Base-by-base conservation (phyloP, 2,329 filamentous ascomycete genomes). In the Apiospora sp. region DNA sequence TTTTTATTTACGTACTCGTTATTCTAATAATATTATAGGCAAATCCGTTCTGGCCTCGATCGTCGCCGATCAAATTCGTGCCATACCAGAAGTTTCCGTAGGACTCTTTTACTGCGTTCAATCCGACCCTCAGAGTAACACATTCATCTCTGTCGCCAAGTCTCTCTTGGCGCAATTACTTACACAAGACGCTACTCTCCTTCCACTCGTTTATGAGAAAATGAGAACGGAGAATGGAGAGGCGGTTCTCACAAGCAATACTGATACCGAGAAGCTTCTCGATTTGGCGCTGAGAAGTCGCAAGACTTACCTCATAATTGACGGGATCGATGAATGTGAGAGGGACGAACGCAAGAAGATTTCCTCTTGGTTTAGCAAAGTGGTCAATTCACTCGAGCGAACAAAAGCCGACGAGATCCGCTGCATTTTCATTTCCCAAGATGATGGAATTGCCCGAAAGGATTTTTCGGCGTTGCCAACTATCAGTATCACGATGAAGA, bases 321-420 rank as follows among this genome's bases (percentile, higher is more conserved):
- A 58, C 13, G 51, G 51, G 24, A 34, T 58, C 27, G 51, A 58
- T 19, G 51, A 58, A 34, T 58, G 51, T 27, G 51, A 19, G 5
- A 58, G 51, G 51, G 51, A 58, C 27, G 51, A 58, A 27, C 51
- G 51, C 51, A 58, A 58, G 5, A 30, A 58, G 51, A 58, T 58
- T 58, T 58, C 27, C 14, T 58, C 51, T 16, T 58, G 51, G 51
- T 58, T 58, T 34, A 58, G 27, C 51, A 58, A 34, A 34, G 19
- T 14, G 6, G 27, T 58, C 14, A 34, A 58, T 14, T 34, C 51
- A 14, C 51, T 58, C 51, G 51, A 34, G 13, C 51, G 51, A 34
- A 58, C 51, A 19, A 34, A 34, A 8, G 51, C 51, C 3, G 51
- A 58, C 19, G 51, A 58, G 27, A 58, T 58, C 19, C 51, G 51